These are phyloP conservation scores for Yamadazyma scolyti DNA, from an alignment of 805 yeast species.

Conservation along the genomic window DNA sequence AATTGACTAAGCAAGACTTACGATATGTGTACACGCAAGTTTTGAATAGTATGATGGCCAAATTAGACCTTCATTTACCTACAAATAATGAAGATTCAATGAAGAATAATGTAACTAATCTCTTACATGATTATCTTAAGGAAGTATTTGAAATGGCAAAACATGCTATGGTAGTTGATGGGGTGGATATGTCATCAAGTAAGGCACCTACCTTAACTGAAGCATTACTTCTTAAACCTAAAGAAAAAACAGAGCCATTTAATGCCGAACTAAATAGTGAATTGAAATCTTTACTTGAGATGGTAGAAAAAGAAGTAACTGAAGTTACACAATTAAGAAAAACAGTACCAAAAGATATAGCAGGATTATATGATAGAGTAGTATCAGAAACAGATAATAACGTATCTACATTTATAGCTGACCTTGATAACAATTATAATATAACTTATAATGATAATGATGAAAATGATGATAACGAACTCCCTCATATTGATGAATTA, in stretches of 20 bases:
- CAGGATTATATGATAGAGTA: conserved; percentile 31
- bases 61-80: conserved; percentile 49
- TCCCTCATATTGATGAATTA: conserved; percentile 14
- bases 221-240: conserved; percentile 23
- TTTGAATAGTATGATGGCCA: conserved; percentile 35
- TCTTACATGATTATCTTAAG: conserved; percentile 44
- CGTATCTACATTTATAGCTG: conserved; percentile 24
- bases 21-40: conserved; percentile 45
- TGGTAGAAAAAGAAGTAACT: conserved; percentile 61
- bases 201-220: conserved; percentile 18
- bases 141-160: conserved; percentile 57
- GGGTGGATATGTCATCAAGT: conserved; percentile 30
- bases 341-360: conserved; percentile 44
- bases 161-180: conserved; percentile 57
- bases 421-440: conserved; percentile 9
- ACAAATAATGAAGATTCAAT: conserved; percentile 42
- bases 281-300: conserved; percentile 52
- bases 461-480: conserved; percentile 10
- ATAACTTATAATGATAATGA: conserved; percentile 6
- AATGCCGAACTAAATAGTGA: conserved; percentile 60
- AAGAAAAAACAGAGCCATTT: conserved; percentile 61
- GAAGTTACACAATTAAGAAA: conserved; percentile 54
- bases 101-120: conserved; percentile 38
- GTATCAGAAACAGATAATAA: conserved; percentile 26
- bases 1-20: conserved; percentile 52